Percentiles rank a stretch among this genome's conserved stretches.
These are phyloP conservation scores for Aspergillus awamori DNA, from an alignment of 2,329 filamentous ascomycete species.

Conservation along the genomic window DNA sequence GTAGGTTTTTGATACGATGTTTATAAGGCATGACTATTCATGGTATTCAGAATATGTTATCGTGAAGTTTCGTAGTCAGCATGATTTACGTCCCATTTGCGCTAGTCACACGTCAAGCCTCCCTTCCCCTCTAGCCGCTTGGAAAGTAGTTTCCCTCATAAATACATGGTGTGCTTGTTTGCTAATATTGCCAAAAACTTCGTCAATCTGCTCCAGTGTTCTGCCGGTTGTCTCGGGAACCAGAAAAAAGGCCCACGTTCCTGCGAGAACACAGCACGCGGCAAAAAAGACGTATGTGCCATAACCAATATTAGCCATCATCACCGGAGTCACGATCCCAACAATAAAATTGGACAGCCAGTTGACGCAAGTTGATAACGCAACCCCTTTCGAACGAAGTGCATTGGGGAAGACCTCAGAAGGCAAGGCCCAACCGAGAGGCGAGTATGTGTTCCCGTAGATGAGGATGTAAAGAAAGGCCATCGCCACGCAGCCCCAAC, in stretches of 20 bases:
- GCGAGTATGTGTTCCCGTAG: slow-evolving; percentile 55
- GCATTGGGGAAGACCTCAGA: slow-evolving; percentile 41
- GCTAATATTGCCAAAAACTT: slow-evolving; percentile 29
- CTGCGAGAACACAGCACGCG: slow-evolving; percentile 50
- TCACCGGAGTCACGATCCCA: slow-evolving; percentile 64
- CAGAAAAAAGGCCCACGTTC: slow-evolving; percentile 53
- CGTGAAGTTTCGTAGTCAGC: no score
- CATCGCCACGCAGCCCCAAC: slow-evolving; percentile 38
- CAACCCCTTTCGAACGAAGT: slow-evolving; percentile 41
- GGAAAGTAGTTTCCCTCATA: no score
- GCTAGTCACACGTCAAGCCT: no score
- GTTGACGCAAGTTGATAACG: slow-evolving; percentile 35
- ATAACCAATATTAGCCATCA: slow-evolving; percentile 57
- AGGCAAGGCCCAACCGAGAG: slow-evolving; percentile 41
- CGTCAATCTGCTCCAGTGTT: slow-evolving; percentile 57
- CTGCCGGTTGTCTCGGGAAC: slow-evolving; percentile 59
- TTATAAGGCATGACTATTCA: no score
- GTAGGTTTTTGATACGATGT: no score
- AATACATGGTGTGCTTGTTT: no score
- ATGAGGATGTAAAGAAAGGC: slow-evolving; percentile 64
- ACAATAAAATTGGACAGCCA: slow-evolving; percentile 47
- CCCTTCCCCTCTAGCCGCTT: no score
- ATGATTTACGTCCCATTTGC: no score
- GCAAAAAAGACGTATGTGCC: slow-evolving; percentile 60
- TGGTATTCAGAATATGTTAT: no score